These are phyloP conservation scores for Naganishia sp. DNA, from an alignment of 1,284 basidiomycete genomes.

Conservation along the genomic window DNA sequence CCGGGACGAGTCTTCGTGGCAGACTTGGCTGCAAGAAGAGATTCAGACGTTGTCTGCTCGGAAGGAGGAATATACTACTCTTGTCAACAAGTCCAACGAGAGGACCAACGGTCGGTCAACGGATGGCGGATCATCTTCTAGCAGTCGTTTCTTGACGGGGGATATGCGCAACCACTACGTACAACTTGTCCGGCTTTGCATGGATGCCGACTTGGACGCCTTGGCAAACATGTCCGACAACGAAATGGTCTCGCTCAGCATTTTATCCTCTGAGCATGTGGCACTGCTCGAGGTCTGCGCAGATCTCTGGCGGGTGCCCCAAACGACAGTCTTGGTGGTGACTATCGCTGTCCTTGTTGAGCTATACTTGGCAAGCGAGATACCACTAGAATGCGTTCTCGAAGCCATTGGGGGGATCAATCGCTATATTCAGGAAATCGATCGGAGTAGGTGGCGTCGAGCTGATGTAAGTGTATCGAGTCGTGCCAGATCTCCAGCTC, in stretches of 20 bases:
- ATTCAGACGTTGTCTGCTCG: neutral
- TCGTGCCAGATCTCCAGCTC: neutral
- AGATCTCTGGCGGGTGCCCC: constrained; percentile 81
- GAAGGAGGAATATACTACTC: constrained; percentile 23
- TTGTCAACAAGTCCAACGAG: constrained; percentile 18
- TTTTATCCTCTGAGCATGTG: constrained; percentile 78
- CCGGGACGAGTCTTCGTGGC: constrained; percentile 11
- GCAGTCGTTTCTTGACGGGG: constrained; percentile 86
- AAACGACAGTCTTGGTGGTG: constrained; percentile 73
- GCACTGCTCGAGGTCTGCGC: constrained; percentile 86
- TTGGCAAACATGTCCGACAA: constrained; percentile 91
- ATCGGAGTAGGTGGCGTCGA: constrained; percentile 72
- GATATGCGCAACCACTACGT: constrained; percentile 84
- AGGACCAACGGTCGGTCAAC: constrained; percentile 13
- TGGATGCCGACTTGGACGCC: constrained; percentile 81
- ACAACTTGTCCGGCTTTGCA: constrained; percentile 77
- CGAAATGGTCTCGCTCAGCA: constrained; percentile 92
- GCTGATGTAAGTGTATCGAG: constrained; percentile 66
- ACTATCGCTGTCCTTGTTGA: constrained; percentile 85
- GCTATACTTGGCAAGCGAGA: constrained; percentile 84
- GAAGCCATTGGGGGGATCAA: constrained; percentile 77
- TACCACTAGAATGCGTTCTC: constrained; percentile 85
- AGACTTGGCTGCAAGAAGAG: constrained; percentile 17
- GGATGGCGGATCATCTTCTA: constrained; percentile 18
- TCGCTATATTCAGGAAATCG: constrained; percentile 68